phyloP scores from a whole-genome alignment of 2,329 filamentous ascomycete genomes.

The Aspergillus caelatus region DNA sequence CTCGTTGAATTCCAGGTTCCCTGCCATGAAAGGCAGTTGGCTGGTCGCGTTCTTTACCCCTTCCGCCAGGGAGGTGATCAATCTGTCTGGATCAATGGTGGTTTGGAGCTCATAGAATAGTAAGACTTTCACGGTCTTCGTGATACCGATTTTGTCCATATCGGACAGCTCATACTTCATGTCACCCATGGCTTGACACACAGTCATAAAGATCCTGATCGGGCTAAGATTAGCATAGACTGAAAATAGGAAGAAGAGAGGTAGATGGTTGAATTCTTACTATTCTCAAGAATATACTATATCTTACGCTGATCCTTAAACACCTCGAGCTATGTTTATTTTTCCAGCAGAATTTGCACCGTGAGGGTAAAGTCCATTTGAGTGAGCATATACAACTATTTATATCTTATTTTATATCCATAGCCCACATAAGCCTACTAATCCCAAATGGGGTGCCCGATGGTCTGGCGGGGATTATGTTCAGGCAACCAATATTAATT shows the following conservation, averaged over 20 bases:
- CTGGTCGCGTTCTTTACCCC: slow-evolving; percentile 22
- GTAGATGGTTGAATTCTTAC: neutral
- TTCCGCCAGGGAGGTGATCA: slow-evolving; percentile 20
- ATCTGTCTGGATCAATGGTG: slow-evolving; percentile 8
- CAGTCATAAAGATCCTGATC: neutral
- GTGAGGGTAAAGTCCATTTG: neutral
- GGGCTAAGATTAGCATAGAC: neutral
- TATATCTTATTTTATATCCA: neutral
- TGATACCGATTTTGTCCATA: slow-evolving; percentile 23
- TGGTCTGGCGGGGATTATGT: neutral
- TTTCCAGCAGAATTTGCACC: neutral
- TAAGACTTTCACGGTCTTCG: slow-evolving; percentile 23
- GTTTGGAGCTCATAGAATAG: slow-evolving; percentile 24
- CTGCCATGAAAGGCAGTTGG: slow-evolving; percentile 25
- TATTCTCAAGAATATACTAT: neutral
- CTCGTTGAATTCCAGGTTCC: slow-evolving; percentile 17
- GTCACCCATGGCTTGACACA: neutral
- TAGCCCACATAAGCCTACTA: neutral
- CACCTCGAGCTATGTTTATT: neutral
- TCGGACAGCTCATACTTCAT: slow-evolving; percentile 26
- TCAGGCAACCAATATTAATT: neutral
- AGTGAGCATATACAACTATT: neutral
- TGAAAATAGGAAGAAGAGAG: neutral
- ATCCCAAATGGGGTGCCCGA: neutral
- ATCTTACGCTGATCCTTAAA: neutral